Evolutionary conservation across 2,329 filamentous ascomycete species (phyloP), one percentile per base, ranked within the genome.

Genomic region (Pestalotiopsis sp.): DNA sequence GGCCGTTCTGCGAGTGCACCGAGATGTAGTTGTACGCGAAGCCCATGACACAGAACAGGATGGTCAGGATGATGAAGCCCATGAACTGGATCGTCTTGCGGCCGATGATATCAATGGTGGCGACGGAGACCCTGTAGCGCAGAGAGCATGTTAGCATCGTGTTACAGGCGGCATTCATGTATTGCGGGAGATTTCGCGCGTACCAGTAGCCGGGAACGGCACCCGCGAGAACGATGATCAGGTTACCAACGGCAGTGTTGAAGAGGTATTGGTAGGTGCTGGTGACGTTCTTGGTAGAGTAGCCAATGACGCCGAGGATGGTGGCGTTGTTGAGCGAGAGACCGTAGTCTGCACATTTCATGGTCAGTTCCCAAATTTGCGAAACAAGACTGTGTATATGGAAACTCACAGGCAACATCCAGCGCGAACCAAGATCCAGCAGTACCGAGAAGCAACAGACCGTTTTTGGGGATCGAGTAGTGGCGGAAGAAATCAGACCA

Each of bases 151-250:
- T 30, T 30, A 30, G 30, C 30, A 30, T 30, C 30, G 30, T 30
- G 30, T 30, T 30, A 30, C 30, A 30, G 30, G 30, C 30, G 30
- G 6, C 30, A 30, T 30, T 30, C 6, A 30, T 9, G 6, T 30
- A 7, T 30, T 30, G 9, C 30, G 30, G 30, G 30, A 30, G 30
- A 30, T 30, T 30, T 30, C 6, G 30, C 9, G 30, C 14, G 94
- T 92, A 62, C 92, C 92, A 94, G 83, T 94, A 94, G 14, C 92
- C 92, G 0, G 92, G 92, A 14, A 94, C 92, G 61, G 92, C 91
- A 67, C 92, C 92, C 3, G 92, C 92, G 68, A 92, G 88, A 72
- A 94, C 89, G 64, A 94, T 86, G 72, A 94, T 93, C 73, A 94
- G 81, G 81, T 95, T 94, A 10, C 92, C 92, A 22, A 93, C 86